phyloP scores from a whole-genome alignment of 2,329 filamentous ascomycete species.

The Phialophora expanda region DNA sequence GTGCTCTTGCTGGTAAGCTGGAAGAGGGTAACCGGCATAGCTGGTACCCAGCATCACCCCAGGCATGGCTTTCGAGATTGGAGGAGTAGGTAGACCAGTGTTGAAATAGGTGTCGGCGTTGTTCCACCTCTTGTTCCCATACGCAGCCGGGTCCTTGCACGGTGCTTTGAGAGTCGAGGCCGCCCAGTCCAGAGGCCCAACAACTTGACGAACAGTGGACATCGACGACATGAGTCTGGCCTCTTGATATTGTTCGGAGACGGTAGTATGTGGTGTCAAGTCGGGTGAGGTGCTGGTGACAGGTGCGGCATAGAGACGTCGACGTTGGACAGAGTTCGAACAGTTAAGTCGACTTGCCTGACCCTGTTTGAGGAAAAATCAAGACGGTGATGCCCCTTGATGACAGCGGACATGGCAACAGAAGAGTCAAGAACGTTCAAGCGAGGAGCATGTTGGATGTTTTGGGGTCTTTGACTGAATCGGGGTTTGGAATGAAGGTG shows the following conservation, averaged over 20 bases:
- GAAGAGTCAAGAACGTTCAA: conserved; percentile 24
- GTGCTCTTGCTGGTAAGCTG: conserved; percentile 19
- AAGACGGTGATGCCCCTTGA: conserved; percentile 10
- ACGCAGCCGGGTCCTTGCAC: conserved; percentile 14
- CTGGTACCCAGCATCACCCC: conserved; percentile 30
- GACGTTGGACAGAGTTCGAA: conserved; percentile 7
- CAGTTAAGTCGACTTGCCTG: background rate
- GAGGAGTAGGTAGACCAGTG: conserved; percentile 39
- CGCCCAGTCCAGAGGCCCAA: conserved; percentile 27
- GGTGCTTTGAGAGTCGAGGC: conserved; percentile 20
- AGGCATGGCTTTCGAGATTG: conserved; percentile 36
- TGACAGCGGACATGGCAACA: conserved; percentile 27
- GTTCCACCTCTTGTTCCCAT: conserved; percentile 33
- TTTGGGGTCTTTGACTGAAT: conserved; percentile 33
- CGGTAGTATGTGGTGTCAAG: conserved; percentile 13
- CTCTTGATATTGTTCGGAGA: background rate
- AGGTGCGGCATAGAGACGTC: conserved; percentile 20
- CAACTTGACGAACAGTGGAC: conserved; percentile 25
- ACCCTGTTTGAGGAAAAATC: conserved; percentile 8
- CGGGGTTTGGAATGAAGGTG: conserved; percentile 35
- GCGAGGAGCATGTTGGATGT: conserved; percentile 32
- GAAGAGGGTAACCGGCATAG: conserved; percentile 22
- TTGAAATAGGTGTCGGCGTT: conserved; percentile 28
- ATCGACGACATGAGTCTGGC: conserved; percentile 31
- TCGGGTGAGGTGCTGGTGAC: conserved; percentile 8